phyloP scores from a whole-genome alignment of 2,329 filamentous ascomycete species.

The Nemania sp. region DNA sequence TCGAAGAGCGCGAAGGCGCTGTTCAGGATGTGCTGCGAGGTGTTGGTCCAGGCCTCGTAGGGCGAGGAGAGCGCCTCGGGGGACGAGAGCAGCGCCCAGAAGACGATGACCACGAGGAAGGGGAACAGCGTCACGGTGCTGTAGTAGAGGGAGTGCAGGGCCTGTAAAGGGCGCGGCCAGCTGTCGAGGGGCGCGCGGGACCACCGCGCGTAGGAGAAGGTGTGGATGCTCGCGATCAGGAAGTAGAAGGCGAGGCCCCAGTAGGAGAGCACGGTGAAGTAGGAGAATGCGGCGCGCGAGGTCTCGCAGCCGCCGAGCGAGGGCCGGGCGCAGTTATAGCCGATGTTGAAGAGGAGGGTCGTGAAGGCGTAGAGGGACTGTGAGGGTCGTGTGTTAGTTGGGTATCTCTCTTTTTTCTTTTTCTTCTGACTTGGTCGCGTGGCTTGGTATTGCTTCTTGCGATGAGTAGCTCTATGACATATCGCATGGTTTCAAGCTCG shows the following conservation, averaged over 20 bases:
- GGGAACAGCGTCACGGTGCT: slow-evolving; percentile 72
- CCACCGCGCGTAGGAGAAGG: slow-evolving; percentile 70
- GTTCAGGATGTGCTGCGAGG: slow-evolving; percentile 82
- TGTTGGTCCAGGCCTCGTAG: slow-evolving; percentile 73
- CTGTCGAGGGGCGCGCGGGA: slow-evolving; percentile 67
- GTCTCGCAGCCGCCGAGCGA: slow-evolving; percentile 56
- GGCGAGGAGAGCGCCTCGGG: slow-evolving; percentile 68
- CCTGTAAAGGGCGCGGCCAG: slow-evolving; percentile 72
- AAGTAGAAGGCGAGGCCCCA: slow-evolving; percentile 88
- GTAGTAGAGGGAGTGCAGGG: slow-evolving; percentile 74
- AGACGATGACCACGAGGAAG: slow-evolving; percentile 77
- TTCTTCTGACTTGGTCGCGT: not conserved
- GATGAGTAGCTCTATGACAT: too few species aligned
- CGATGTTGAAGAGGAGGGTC: slow-evolving; percentile 76
- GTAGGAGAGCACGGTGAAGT: slow-evolving; percentile 85
- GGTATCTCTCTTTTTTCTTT: not conserved
- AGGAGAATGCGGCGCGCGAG: slow-evolving; percentile 75
- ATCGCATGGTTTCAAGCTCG: too few species aligned
- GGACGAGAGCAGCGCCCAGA: slow-evolving; percentile 75
- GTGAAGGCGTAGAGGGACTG: slow-evolving; percentile 74
- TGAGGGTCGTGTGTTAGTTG: slow-evolving; percentile 36
- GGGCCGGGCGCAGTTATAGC: slow-evolving; percentile 69
- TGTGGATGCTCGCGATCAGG: slow-evolving; percentile 75
- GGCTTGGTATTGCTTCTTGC: too few species aligned
- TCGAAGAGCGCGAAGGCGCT: slow-evolving; percentile 80